Evolutionary conservation across 2,329 filamentous ascomycete species (phyloP).

Genomic region (Ophiocordyceps sinensis): DNA sequence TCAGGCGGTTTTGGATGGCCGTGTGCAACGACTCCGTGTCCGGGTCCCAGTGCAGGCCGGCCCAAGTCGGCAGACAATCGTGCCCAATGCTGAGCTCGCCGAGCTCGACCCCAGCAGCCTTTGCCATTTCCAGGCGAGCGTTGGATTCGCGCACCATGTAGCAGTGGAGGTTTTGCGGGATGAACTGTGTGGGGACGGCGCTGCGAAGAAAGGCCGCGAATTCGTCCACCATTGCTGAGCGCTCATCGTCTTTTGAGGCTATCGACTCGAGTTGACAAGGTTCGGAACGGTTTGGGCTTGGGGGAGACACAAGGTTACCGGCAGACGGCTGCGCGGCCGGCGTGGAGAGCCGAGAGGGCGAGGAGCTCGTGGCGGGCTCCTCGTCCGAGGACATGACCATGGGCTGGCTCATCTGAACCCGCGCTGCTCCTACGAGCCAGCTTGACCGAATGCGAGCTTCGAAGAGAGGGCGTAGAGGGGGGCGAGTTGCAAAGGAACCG

Average conservation of each 20-base stretch:
- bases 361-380: background rate
- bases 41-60: conserved; percentile 10
- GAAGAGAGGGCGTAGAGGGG: no score
- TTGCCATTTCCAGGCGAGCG: conserved; percentile 10
- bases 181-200: conserved; percentile 8
- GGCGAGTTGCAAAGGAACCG: no score
- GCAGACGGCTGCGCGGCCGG: background rate
- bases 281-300: background rate
- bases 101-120: conserved; percentile 4
- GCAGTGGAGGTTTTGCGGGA: conserved; percentile 8
- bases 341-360: background rate
- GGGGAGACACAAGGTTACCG: background rate
- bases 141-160: conserved; percentile 10
- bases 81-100: conserved; percentile 10
- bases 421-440: no score
- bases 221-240: background rate
- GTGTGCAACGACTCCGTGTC: conserved; percentile 9
- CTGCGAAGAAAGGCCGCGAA: conserved; percentile 3
- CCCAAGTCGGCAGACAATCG: conserved; percentile 17
- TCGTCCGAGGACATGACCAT: background rate
- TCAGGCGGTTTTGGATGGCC: conserved; percentile 11
- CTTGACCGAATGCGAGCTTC: no score
- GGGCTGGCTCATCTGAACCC: background rate
- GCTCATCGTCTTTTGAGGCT: background rate
- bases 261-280: background rate